phyloP scores from a whole-genome alignment of 345 rosid genomes.

The Eucalyptus decipiens region DNA sequence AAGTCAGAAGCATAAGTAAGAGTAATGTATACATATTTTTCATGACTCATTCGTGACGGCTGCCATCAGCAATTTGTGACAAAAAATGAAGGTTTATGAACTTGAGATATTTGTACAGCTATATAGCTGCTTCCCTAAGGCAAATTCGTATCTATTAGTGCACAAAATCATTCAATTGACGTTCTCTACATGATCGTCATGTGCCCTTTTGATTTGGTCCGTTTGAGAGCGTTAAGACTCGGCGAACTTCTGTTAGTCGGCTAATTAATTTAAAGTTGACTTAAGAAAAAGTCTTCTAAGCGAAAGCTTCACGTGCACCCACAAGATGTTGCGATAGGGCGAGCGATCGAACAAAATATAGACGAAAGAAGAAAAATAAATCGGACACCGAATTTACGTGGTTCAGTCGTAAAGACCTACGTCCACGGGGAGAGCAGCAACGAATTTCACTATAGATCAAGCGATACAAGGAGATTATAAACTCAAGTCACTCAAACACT shows the following conservation, averaged over 20 bases:
- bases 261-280: neutral
- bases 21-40: too few relatives aligned
- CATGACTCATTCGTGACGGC: too few relatives aligned
- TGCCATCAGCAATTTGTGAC: rapidly evolving
- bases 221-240: neutral
- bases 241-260: neutral
- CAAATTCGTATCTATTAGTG: neutral
- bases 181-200: neutral
- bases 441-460: too few relatives aligned
- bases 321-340: neutral
- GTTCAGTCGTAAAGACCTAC: too few relatives aligned
- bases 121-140: neutral
- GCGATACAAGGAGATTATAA: too few relatives aligned
- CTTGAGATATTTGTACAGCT: neutral
- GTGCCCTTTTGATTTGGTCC: neutral
- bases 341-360: too few relatives aligned
- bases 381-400: too few relatives aligned
- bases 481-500: too few relatives aligned
- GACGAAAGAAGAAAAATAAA: too few relatives aligned
- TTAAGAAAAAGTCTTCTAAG: neutral
- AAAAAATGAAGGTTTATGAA: neutral
- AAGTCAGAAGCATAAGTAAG: too few relatives aligned
- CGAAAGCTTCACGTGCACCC: neutral
- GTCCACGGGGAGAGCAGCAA: too few relatives aligned
- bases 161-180: neutral